Base-by-base conservation (phyloP, 805 yeast species). In the Candida maesae region DNA sequence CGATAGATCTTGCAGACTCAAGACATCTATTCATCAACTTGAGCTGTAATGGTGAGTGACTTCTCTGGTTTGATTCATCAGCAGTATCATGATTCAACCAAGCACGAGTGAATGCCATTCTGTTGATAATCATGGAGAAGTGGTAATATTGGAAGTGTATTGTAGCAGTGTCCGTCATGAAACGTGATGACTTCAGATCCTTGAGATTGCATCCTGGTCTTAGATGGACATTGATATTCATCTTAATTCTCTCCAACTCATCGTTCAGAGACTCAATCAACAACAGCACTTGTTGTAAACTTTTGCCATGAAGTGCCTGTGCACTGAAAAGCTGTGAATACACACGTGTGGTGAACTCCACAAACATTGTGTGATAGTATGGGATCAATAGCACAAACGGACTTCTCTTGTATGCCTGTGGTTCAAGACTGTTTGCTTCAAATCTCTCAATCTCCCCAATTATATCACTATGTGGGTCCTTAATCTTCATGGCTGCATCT, bases 101-200 rank as follows among this genome's bases (percentile, higher is more conserved):
- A 2, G 55, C 47, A 32, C 51, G 45, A 8, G 47, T 48, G 17
- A 54, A 56, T 3, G 61, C 56, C 55, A 55, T 49, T 44, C 59
- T 48, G 43, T 55, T 56, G 26, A 52, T 44, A 9, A 52, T 41
- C 49, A 56, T 43, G 10, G 41, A 33, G 16, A 46, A 45, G 3
- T 52, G 38, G 29, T 47, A 45, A 28, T 47, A 52, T n/a, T 49
- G 50, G 12, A 51, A 34, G 25, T 55, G 58, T 11, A 52, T n/a
- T 13, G 46, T 23, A 4, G 44, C 42, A 14, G 41, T 34, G 13
- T 49, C 51, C 6, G 44, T 29, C 33, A 23, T 35, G 33, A 34
- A 26, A 13, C 38, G 38, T 11, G 36, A 21, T 2, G 45, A 39
- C 20, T 38, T 36, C 24, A 45, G 26, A 6, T 11, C 3, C 3